Evolutionary conservation across 2,329 filamentous ascomycete genomes (phyloP), one percentile per base, ranked within the genome.

Genomic region (Penicillium sclerotigenum): DNA sequence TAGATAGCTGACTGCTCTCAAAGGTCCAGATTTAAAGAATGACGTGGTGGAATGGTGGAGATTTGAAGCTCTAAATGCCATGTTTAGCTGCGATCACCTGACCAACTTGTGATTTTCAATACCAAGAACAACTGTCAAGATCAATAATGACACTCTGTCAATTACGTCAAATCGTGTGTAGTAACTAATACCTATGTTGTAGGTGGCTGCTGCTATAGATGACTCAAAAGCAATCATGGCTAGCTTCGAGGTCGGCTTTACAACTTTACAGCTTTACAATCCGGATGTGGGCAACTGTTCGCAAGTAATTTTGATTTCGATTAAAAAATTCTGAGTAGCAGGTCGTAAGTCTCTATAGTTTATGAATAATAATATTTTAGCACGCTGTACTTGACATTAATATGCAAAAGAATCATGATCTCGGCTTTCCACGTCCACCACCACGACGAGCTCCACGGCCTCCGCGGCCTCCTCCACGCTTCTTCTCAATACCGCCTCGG

Each of bases 401-500:
- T 42, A 54, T 46, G 24, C 34, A 38, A 52, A 33, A 37, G n/a
- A 24, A 33, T 55, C 31, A 52, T 31, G 47, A 45, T 52, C 53
- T 55, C n/a, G 53, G 47, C 33, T 33, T 52, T 38, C 53, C 40
- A 34, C 53, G 53, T 43, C 64, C 50, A 31, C 59, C 50, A n/a
- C 63, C 45, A 16, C 59, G 33, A 5, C 61, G 59, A 6, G 59
- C 57, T 18, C 60, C 45, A 10, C 61, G 55, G 14, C 61, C 58
- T 13, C 64, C 62, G 5, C 61, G 54, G 18, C 58, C 43, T 26
- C 60, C 58, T 51, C 60, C 63, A 20, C 59, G 55, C 4, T 41
- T 60, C 61, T 66, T 67, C 45, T 65, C 57, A n/a, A 66, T 49
- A 29, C 60, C 55, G 24, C 59, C 58, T 24, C 57, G 43, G 10